A percentile compares a stretch with the other conserved stretches of the same genome.
Evolutionary conservation across 768 basidiomycete genomes (phyloP).

Genomic region (Stropharia rugosoannulata): DNA sequence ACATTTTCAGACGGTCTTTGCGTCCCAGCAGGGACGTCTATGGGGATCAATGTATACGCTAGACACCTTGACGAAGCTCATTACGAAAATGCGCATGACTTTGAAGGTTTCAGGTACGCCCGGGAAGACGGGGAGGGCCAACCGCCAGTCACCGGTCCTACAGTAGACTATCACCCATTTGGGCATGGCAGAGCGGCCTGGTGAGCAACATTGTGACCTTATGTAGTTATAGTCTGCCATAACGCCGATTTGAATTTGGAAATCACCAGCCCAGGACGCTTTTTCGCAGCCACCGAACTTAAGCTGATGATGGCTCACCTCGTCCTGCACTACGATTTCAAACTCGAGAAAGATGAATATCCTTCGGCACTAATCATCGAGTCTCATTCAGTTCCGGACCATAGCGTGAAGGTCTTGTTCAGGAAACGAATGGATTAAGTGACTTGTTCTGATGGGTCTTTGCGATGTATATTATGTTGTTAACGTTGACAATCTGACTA

Average conservation of each 20-base stretch:
- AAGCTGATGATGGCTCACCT: constrained; percentile 46
- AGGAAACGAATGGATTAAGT: constrained; percentile 2
- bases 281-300: constrained; percentile 41
- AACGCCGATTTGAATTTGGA: neutral
- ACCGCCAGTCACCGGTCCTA: constrained; percentile 19
- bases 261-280: constrained; percentile 33
- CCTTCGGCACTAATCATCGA: neutral
- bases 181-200: constrained; percentile 34
- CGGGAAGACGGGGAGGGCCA: constrained; percentile 19
- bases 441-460: neutral
- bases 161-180: constrained; percentile 29
- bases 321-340: constrained; percentile 39
- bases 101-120: constrained; percentile 42
- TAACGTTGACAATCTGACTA: neutral
- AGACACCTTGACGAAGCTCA: constrained; percentile 26
- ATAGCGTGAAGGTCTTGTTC: constrained; percentile 1
- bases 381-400: neutral
- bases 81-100: constrained; percentile 32
- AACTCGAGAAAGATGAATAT: constrained; percentile 25
- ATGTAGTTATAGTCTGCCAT: neutral
- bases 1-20: constrained; percentile 43
- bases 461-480: neutral
- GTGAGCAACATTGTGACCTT: neutral
- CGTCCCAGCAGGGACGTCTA: constrained; percentile 35
- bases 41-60: constrained; percentile 26